Evolutionary conservation across 352 stramenopile genomes (phyloP), one percentile per base, ranked within the genome.

Genomic region (Phytopythium ostracodes): DNA sequence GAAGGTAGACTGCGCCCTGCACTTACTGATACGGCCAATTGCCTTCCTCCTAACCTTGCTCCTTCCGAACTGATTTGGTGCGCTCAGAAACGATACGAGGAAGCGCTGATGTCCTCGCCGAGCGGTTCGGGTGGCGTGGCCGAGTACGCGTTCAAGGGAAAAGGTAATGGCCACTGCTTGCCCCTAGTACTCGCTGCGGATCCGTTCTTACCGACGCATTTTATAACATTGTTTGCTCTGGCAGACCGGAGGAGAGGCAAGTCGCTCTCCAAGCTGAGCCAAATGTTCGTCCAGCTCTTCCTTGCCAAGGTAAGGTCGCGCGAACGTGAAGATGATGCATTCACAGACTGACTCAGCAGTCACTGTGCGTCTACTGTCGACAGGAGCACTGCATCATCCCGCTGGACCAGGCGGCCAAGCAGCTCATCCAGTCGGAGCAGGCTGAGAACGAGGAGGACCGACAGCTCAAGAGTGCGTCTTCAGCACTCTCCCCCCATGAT

Each of bases 281-380:
- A 97, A 68, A 92, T 98, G 68, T 98, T 98, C 63, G 85, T 99
- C 42, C 88, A 98, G 71, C 84, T 98, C 17, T 99, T 98, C 70
- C 73, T 99, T 17, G 85, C 75, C 62, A 83, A 91, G 79, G 83
- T 91, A 52, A 17, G 53, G 85, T 33, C n/a, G 29, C 29, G 29
- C 29, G 29, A 33, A 33, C 49, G 31, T 35, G 25, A n/a, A 24
- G 40, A 15, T 27, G 56, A 33, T 44, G 10, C 31, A 54, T 14
- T 22, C 6, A 15, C 15, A 14, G 17, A 11, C 38, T 49, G 14
- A 49, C 2, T 9, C 27, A n/a, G 8, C 2, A 40, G 7, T 53
- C 24, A 27, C 15, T 54, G 7, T 10, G 33, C 62, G 66, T 0
- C 22, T 59, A 46, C 4, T 35, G 4, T n/a, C 18, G 29, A 25